Evolutionary conservation across 345 rosid genomes (phyloP), one percentile per base, ranked within the genome.

Genomic region (Barbarea vulgaris): DNA sequence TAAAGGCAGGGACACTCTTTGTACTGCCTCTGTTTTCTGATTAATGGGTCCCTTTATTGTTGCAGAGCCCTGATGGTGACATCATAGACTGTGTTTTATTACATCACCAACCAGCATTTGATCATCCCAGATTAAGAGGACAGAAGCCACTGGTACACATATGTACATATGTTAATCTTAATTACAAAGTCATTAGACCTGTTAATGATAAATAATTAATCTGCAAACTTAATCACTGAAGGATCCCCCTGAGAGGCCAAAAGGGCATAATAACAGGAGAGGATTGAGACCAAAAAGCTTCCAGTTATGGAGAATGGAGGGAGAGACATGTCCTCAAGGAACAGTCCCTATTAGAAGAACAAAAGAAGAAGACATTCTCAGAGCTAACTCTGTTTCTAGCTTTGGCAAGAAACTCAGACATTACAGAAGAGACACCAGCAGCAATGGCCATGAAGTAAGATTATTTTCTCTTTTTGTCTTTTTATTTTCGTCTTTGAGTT

Each of bases 331-430:
- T 72, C 93, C 94, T 4, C 83, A 89, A 63, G 99, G 97, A 72
- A 93, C 99, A 57, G 53, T 96, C 64, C 99, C 99, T 14, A 84
- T 96, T 12, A 84, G 99, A 82, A 90, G 97, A 91, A 96, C 97
- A 59, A 88, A 76, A 3, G 88, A 91, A 81, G 64, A 85, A 71
- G 99, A 96, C 75, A 80, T 96, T 82, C 64, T 96, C 34, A 84
- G 99, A 80, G 94, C 96, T 0, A 88, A 85, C 71, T 89, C 93
- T 53, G 33, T 86, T 13, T 64, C 79, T 69, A 78, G 80, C 76
- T 93, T 89, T 69, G 98, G 98, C 52, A 93, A 83, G 73, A 93
- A 89, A 80, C 76, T 85, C 69, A 83, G 81, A 75, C 85, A 76
- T 79, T 82, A 86, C 55, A 80, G 85, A 83, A 89, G 98, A 87